Conservation (phyloP, 495 filamentous ascomycete genomes). For the Tetracladium marchalianum region DNA sequence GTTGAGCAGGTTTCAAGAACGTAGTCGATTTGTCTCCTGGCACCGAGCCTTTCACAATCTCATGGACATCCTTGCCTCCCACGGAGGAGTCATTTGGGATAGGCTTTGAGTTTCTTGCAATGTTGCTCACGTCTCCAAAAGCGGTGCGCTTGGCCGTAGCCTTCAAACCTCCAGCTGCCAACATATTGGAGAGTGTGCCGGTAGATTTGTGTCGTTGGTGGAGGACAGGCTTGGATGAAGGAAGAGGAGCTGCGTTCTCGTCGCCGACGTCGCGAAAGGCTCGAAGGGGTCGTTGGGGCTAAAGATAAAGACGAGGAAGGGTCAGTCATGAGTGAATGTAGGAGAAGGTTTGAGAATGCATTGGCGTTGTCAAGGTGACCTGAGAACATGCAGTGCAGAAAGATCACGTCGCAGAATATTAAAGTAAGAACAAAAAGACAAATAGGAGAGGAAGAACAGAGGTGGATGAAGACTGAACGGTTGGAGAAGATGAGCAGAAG, state of each 20-base stretch:
- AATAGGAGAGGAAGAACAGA: too few species aligned
- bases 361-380: slow-evolving; percentile 8
- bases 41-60: slow-evolving; percentile 14
- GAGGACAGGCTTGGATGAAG: slow-evolving; percentile 45
- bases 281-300: slow-evolving; percentile 67
- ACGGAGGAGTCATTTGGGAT: slow-evolving; percentile 41
- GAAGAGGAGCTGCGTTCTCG: slow-evolving; percentile 53
- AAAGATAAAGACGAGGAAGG: slow-evolving; percentile 12
- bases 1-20: slow-evolving; percentile 55
- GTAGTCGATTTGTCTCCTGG: slow-evolving; percentile 27
- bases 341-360: background rate
- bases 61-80: slow-evolving; percentile 31
- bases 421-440: background rate
- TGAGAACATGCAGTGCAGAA: slow-evolving; percentile 1
- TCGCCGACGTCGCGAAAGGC: slow-evolving; percentile 54
- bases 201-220: slow-evolving; percentile 80
- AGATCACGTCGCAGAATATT: background rate
- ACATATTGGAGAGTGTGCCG: slow-evolving; percentile 49
- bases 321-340: slow-evolving; percentile 5
- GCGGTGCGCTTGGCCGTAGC: slow-evolving; percentile 62
- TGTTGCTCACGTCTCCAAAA: slow-evolving; percentile 77
- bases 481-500: too few species aligned
- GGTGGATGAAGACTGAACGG: too few species aligned
- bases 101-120: slow-evolving; percentile 34
- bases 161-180: slow-evolving; percentile 48